Evolutionary conservation across 371 early-diverging fungal species (phyloP), one percentile per base, ranked within the genome.

Genomic region (Rhizopus delemar): DNA sequence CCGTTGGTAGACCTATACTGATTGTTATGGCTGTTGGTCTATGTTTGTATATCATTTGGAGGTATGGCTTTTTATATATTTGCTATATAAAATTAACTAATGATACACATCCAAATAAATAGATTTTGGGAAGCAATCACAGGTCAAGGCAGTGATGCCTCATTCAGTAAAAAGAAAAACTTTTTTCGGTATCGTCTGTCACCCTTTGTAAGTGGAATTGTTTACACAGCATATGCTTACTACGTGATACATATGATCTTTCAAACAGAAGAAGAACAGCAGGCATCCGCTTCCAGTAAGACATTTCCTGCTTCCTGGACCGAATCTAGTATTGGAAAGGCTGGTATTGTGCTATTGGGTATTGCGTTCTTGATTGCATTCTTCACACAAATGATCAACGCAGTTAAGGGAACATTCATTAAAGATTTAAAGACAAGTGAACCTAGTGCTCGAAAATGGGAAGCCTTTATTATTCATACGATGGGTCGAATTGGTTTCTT

Each of bases 121-220:
- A 72, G 79, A 49, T 71, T 76, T 33, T 76, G 77, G 77, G 80
- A 79, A 60, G 73, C 74, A 1, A 68, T 74, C 29, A 74, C 77
- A 8, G 80, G 80, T 13, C 77, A 76, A 65, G 80, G 73, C 0
- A 63, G 63, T 22, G 77, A 79, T 57, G 73, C 70, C 5, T 43
- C 57, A 8, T 65, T 70, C 34, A 59, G 74, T 12, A 61, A 62
- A 22, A 66, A 66, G 12, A 70, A 69, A 51, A 79, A 76, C 46
- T 76, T 79, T 45, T 79, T 79, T 45, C 64, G 73, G 31, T 79
- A 70, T 51, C 73, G 80, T 15, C 43, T 79, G 13, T 74, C 76
- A 8, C 80, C 80, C 2, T 74, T 79, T 56, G 77, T 79, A 15
- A 76, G 77, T 16, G 80, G 75, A 5, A 38, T 51, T 11, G 80